Evolutionary conservation across 2,329 filamentous ascomycete species (phyloP).

Genomic region (Colletotrichum agaves): DNA sequence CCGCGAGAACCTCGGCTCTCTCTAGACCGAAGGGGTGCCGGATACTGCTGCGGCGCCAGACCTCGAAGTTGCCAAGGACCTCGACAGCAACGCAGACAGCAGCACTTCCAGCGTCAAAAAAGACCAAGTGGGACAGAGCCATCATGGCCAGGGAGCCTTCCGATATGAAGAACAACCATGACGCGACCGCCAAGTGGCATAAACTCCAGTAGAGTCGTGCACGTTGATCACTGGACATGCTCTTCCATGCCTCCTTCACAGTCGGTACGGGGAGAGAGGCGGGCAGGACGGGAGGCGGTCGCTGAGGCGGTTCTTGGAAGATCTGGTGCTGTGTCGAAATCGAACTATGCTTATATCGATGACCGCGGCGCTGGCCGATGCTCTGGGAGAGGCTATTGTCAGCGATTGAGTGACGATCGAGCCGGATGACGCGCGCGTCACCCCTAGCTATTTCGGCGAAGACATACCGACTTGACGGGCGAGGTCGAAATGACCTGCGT

Average conservation of each 20-base stretch:
- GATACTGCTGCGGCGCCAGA: conserved; percentile 93
- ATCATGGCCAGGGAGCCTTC: conserved; percentile 91
- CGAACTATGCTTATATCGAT: conserved; percentile 98
- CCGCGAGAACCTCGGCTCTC: conserved; percentile 91
- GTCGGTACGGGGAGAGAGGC: conserved; percentile 94
- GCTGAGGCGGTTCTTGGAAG: conserved; percentile 89
- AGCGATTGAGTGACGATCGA: conserved; percentile 12
- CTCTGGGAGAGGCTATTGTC: conserved; percentile 63
- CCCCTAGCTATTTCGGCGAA: neutral
- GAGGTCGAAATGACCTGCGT: conserved; percentile 80
- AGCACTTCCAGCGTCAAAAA: conserved; percentile 94
- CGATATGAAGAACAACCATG: conserved; percentile 86
- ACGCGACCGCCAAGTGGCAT: conserved; percentile 85
- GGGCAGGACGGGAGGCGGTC: conserved; percentile 88
- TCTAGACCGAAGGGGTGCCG: conserved; percentile 94
- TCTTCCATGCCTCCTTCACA: conserved; percentile 84
- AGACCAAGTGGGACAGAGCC: conserved; percentile 89
- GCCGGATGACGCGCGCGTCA: conserved; percentile 11
- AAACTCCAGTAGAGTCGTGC: conserved; percentile 87
- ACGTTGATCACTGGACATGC: conserved; percentile 90
- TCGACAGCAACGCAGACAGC: conserved; percentile 93
- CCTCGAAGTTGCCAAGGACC: conserved; percentile 95
- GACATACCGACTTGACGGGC: conserved; percentile 79
- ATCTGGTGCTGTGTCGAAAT: conserved; percentile 91
- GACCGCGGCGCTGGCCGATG: conserved; percentile 89